Evolutionary conservation across 345 rosid species (phyloP).

Genomic region (Syzygium aromaticum): DNA sequence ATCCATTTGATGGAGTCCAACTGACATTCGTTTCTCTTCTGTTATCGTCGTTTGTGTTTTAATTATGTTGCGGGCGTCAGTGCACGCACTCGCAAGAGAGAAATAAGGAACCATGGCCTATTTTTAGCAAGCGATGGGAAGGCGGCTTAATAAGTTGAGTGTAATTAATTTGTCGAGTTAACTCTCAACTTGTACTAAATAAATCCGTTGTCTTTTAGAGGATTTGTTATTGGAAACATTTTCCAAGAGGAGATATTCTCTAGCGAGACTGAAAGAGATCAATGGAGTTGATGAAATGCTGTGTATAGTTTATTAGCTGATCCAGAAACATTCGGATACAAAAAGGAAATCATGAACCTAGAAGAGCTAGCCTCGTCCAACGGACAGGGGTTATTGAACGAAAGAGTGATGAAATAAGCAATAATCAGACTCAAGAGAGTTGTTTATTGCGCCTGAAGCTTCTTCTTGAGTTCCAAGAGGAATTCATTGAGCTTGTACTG

Average conservation of each 20-base stretch:
- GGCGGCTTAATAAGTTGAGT: not conserved
- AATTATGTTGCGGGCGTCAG: not conserved
- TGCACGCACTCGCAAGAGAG: not conserved
- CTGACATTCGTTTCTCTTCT: not conserved
- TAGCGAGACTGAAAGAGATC: not conserved
- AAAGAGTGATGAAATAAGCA: not conserved
- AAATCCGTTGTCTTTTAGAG: not conserved
- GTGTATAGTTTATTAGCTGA: not conserved
- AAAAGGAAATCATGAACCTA: not conserved
- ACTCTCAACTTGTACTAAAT: not conserved
- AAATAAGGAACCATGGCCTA: not conserved
- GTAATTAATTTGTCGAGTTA: not conserved
- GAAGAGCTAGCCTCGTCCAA: not conserved
- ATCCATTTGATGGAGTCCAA: not conserved
- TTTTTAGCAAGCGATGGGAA: not conserved
- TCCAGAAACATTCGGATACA: not conserved
- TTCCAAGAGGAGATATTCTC: not conserved
- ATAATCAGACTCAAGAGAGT: not conserved
- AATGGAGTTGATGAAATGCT: not conserved
- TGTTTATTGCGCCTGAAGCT: not conserved
- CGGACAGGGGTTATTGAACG: not conserved
- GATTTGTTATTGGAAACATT: not conserved
- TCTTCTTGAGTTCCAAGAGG: not conserved
- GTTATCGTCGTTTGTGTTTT: not conserved
- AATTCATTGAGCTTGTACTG: not conserved